Evolutionary conservation across 805 yeast genomes (phyloP).

Genomic region (Teunomyces atbi): DNA sequence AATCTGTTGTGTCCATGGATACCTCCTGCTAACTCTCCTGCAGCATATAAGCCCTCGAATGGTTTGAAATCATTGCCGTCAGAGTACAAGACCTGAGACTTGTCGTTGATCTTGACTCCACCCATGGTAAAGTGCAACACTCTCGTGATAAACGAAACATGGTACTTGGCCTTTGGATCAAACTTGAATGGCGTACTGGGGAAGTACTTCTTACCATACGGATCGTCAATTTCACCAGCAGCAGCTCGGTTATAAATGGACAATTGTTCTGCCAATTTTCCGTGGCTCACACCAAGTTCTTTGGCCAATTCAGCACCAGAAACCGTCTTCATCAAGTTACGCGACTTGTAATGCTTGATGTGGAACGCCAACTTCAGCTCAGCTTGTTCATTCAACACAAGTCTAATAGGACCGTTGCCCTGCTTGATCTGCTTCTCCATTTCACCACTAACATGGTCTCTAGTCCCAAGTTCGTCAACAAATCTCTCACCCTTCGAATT

Average conservation of each 20-base stretch:
- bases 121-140: conserved; percentile 72
- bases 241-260: conserved; percentile 43
- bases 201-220: conserved; percentile 48
- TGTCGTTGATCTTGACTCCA: conserved; percentile 55
- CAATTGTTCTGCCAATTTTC: conserved; percentile 31
- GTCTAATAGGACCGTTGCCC: conserved; percentile 47
- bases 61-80: conserved; percentile 20
- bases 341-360: conserved; percentile 54
- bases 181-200: conserved; percentile 46
- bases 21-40: conserved; percentile 48
- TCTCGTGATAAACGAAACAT: conserved; percentile 54
- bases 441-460: conserved; percentile 60
- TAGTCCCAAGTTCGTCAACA: conserved; percentile 57
- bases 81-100: conserved; percentile 38
- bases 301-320: conserved; percentile 44
- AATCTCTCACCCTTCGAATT: conserved; percentile 53
- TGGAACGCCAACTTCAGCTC: conserved; percentile 48
- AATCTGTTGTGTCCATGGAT: conserved; percentile 45
- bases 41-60: conserved; percentile 39
- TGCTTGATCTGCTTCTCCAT: conserved; percentile 44
- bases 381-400: conserved; percentile 48
- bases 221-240: conserved; percentile 35
- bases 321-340: conserved; percentile 52
- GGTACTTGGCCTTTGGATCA: conserved; percentile 34
- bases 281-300: conserved; percentile 35